Evolutionary conservation across 345 rosid genomes (phyloP).

Genomic region (Eucalyptus cloeziana): DNA sequence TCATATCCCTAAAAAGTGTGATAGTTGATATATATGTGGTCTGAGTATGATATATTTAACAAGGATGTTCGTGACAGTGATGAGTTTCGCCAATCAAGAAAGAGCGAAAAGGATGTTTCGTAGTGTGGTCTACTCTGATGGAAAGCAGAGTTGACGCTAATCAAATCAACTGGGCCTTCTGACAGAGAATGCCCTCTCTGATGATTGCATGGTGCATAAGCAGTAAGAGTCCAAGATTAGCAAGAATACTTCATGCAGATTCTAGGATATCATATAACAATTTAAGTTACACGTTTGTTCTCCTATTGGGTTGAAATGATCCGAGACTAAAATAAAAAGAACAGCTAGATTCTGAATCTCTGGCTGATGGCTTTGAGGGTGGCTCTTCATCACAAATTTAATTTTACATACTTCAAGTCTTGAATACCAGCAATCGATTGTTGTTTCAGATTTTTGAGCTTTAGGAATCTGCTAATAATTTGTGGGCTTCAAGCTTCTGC

Average conservation of each 20-base stretch:
- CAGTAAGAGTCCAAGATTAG: background rate
- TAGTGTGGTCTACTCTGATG: background rate
- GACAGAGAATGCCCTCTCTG: background rate
- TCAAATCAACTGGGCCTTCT: background rate
- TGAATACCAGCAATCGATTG: background rate
- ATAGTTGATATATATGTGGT: background rate
- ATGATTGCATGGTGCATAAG: background rate
- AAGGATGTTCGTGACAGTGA: background rate
- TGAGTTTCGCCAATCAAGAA: background rate
- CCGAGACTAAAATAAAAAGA: background rate
- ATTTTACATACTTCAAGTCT: background rate
- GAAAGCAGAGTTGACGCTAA: background rate
- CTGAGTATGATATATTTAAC: background rate
- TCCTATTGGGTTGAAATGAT: background rate
- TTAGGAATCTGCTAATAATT: background rate
- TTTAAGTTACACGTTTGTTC: background rate
- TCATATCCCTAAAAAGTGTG: too few species aligned
- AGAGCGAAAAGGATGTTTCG: background rate
- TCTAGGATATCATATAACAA: background rate
- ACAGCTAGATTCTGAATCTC: background rate
- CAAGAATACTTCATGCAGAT: background rate
- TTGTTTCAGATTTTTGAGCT: background rate
- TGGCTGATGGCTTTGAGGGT: background rate
- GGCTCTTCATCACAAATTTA: background rate
- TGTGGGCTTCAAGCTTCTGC: background rate